These are phyloP conservation scores for Venturia aucupariae DNA, from an alignment of 2,329 filamentous ascomycete genomes.

Conservation along the genomic window DNA sequence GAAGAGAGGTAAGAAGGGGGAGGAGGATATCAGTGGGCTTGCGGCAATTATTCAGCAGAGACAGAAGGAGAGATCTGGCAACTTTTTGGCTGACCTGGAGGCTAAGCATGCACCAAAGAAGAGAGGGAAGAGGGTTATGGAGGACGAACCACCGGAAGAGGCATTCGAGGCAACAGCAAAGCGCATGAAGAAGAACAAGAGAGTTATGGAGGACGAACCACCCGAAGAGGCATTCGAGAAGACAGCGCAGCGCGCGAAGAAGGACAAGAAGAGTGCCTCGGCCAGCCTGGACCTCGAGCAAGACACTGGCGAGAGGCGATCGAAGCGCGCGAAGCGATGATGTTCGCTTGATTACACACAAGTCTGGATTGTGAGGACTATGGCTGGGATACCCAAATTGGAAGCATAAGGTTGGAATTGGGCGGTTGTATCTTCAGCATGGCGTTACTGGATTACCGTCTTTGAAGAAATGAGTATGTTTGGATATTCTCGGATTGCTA, in stretches of 20 bases:
- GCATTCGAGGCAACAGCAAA: slow-evolving; percentile 33
- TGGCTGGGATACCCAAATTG: slow-evolving; percentile 2
- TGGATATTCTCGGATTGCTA: background rate
- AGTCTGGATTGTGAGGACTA: background rate
- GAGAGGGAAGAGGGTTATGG: slow-evolving; percentile 39
- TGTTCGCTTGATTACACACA: background rate
- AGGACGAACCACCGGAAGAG: slow-evolving; percentile 54
- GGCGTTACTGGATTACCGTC: background rate
- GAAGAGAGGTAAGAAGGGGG: slow-evolving; percentile 40
- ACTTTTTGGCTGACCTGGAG: slow-evolving; percentile 64
- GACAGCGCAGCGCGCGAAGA: slow-evolving; percentile 3
- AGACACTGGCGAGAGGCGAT: background rate
- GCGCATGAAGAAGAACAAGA: slow-evolving; percentile 24
- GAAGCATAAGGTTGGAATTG: background rate
- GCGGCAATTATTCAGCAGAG: slow-evolving; percentile 67
- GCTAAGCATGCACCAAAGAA: slow-evolving; percentile 58
- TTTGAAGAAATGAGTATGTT: background rate
- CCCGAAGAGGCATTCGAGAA: slow-evolving; percentile 51
- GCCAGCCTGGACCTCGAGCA: background rate
- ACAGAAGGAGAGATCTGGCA: slow-evolving; percentile 50
- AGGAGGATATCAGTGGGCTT: slow-evolving; percentile 33
- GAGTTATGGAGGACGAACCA: slow-evolving; percentile 45
- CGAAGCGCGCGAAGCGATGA: slow-evolving; percentile 2
- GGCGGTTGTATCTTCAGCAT: background rate
- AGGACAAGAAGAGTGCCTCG: background rate